Evolutionary conservation across 345 rosid genomes (phyloP).

Genomic region (Populus ilicifolia): DNA sequence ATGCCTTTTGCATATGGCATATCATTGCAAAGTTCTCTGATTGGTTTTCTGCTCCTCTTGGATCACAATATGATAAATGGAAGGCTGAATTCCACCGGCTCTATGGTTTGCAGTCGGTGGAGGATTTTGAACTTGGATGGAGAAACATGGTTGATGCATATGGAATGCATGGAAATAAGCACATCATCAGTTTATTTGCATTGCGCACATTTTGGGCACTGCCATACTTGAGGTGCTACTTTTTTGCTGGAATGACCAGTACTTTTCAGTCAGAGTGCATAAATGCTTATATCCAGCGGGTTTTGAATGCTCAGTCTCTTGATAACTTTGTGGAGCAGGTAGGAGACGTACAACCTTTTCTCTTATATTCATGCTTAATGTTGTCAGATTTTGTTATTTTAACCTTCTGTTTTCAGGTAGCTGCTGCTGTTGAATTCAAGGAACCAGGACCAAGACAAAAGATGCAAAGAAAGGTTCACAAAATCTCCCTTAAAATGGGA

Average conservation of each 20-base stretch:
- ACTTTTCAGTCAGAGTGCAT: constrained; percentile 36
- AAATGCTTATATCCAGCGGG: constrained; percentile 38
- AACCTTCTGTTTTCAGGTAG: constrained; percentile 32
- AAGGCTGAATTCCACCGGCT: constrained; percentile 47
- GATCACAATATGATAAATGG: constrained; percentile 49
- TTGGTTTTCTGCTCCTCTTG: constrained; percentile 49
- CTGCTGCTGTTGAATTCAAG: constrained; percentile 34
- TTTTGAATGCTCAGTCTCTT: constrained; percentile 40
- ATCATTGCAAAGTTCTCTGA: constrained; percentile 47
- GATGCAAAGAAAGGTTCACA: constrained; percentile 34
- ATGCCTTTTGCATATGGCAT: constrained; percentile 40
- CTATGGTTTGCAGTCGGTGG: constrained; percentile 31
- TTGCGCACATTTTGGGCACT: constrained; percentile 51
- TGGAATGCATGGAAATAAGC: constrained; percentile 49
- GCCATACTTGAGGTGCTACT: constrained; percentile 48
- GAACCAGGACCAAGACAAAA: constrained; percentile 42
- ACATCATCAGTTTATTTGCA: constrained; percentile 46
- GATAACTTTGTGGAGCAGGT: constrained; percentile 48
- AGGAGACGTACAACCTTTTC: not conserved
- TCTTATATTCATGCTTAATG: not conserved
- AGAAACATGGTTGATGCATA: constrained; percentile 42
- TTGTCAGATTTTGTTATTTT: not conserved
- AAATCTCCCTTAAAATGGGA: constrained; percentile 44
- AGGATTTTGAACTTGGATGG: constrained; percentile 54
- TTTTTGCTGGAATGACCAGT: constrained; percentile 46